These are phyloP conservation scores for Lepidopterella palustris DNA, from an alignment of 495 filamentous ascomycete genomes.

Conservation along the genomic window DNA sequence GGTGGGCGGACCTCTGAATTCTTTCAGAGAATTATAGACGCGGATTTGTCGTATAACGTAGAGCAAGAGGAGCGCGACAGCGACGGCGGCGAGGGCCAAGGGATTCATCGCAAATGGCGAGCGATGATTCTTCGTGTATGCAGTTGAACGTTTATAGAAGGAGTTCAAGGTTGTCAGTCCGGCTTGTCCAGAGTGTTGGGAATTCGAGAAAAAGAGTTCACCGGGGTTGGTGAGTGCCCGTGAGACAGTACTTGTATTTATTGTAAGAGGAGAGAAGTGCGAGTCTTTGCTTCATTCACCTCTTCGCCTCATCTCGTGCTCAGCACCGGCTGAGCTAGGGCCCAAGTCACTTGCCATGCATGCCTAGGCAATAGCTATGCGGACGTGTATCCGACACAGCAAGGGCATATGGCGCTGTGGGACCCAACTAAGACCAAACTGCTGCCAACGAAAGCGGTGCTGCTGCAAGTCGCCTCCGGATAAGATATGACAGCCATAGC, in stretches of 20 bases:
- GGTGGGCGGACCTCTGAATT: slow-evolving; percentile 29
- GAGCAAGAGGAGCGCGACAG: slow-evolving; percentile 15
- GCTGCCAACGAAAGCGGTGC: neutral
- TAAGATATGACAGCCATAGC: neutral
- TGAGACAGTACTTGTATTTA: slow-evolving; percentile 2
- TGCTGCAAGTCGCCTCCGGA: neutral
- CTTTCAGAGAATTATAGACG: slow-evolving; percentile 18
- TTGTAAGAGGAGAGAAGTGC: neutral
- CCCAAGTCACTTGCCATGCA: neutral
- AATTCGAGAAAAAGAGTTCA: neutral
- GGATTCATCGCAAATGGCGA: slow-evolving; percentile 4
- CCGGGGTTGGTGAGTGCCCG: neutral
- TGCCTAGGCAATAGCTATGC: neutral
- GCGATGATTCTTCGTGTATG: neutral
- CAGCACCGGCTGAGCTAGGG: neutral
- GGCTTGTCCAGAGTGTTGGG: neutral
- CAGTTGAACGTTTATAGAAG: slow-evolving; percentile 2
- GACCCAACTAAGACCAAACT: too few relatives aligned
- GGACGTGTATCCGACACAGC: neutral
- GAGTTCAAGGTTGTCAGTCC: neutral
- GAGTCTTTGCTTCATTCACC: neutral
- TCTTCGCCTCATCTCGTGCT: neutral
- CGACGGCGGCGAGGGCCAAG: slow-evolving; percentile 1
- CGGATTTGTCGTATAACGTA: slow-evolving; percentile 19
- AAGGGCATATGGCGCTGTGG: too few relatives aligned